A percentile compares a stretch with the other conserved stretches of the same genome.
phyloP scores from a whole-genome alignment of 192 early-diverging fungal genomes.

The Diversispora eburnea region DNA sequence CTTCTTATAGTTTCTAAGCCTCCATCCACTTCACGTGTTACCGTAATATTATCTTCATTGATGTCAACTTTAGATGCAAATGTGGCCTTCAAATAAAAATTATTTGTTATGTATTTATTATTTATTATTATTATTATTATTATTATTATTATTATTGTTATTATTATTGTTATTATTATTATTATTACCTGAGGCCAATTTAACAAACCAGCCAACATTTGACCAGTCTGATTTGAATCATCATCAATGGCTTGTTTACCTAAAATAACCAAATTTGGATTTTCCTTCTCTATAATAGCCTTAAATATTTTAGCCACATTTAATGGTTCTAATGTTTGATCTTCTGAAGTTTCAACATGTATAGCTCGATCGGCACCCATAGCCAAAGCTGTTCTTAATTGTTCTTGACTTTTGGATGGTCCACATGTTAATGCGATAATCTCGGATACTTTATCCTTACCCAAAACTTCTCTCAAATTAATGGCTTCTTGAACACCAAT shows the following conservation, averaged over 20 bases:
- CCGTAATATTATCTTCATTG: constrained; percentile 62
- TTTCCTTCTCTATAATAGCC: constrained; percentile 83
- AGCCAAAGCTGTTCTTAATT: constrained; percentile 91
- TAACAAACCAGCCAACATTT: constrained; percentile 96
- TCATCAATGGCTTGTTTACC: constrained; percentile 99
- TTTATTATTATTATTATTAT: neutral
- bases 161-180: no score
- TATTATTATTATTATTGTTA: no score
- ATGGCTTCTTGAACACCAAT: constrained; percentile 98
- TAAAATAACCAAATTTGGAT: constrained; percentile 90
- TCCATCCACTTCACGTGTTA: constrained; percentile 96
- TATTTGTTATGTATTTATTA: neutral
- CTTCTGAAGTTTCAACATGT: constrained; percentile 81
- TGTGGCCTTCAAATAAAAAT: constrained; percentile 64
- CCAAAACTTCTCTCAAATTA: constrained; percentile 81
- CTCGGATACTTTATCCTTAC: constrained; percentile 55
- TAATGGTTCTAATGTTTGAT: constrained; percentile 70
- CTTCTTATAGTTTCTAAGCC: constrained; percentile 88
- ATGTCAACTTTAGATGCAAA: constrained; percentile 96
- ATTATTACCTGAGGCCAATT: constrained; percentile 80
- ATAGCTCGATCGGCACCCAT: constrained; percentile 97
- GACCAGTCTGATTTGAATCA: constrained; percentile 94
- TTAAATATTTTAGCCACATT: constrained; percentile 91
- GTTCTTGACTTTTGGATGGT: constrained; percentile 84
- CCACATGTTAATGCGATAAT: constrained; percentile 89